These are phyloP conservation scores for Thermoascus crustaceus DNA, from an alignment of 2,329 filamentous ascomycete genomes.

Conservation along the genomic window DNA sequence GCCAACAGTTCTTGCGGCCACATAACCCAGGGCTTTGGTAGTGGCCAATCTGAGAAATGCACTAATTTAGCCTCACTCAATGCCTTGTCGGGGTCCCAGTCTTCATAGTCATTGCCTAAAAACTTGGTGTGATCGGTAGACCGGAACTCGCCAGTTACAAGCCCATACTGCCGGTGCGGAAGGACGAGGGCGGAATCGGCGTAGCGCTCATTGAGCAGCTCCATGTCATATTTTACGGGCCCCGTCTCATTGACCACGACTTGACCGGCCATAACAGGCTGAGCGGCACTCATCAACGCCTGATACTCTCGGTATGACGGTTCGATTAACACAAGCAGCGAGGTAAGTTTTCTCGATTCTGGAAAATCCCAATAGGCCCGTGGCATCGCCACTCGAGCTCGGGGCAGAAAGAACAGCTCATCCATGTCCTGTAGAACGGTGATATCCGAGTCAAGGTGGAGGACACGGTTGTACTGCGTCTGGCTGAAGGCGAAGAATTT, in stretches of 20 bases:
- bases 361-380: conserved; percentile 62
- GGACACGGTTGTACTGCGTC: conserved; percentile 51
- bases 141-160: conserved; percentile 58
- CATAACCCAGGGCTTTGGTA: conserved; percentile 57
- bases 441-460: conserved; percentile 56
- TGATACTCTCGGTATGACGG: conserved; percentile 46
- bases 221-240: conserved; percentile 51
- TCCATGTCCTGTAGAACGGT: conserved; percentile 58
- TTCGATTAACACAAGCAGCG: conserved; percentile 54
- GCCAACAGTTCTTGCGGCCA: conserved; percentile 27
- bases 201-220: conserved; percentile 57
- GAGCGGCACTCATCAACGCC: conserved; percentile 19
- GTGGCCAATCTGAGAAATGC: conserved; percentile 64
- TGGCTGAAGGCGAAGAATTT: conserved; percentile 64
- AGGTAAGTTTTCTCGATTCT: conserved; percentile 47
- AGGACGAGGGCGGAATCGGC: conserved; percentile 51
- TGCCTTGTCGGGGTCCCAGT: conserved; percentile 51
- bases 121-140: conserved; percentile 44
- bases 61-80: conserved; percentile 56
- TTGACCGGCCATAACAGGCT: conserved; percentile 21
- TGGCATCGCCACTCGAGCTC: conserved; percentile 56
- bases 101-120: conserved; percentile 42
- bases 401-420: conserved; percentile 61
- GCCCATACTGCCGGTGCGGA: conserved; percentile 55
- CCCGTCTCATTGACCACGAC: conserved; percentile 14